phyloP scores from a whole-genome alignment of 441 rosid species.

The Brassica hybrid region DNA sequence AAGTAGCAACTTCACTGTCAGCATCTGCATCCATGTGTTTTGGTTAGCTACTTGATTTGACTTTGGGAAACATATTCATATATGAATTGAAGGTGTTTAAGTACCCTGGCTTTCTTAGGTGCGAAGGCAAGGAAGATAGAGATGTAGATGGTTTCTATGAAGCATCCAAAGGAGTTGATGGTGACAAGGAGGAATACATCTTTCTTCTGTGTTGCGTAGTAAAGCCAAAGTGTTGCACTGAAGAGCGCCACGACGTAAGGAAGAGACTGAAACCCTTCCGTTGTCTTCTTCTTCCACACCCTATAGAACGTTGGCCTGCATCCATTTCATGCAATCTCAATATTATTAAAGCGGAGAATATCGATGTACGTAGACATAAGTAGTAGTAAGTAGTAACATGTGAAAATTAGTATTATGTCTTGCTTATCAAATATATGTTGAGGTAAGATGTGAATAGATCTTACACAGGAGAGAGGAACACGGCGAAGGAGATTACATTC shows the following conservation, averaged over 20 bases:
- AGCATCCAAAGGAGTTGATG: constrained; percentile 46
- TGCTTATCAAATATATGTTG: not conserved
- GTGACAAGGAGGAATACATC: constrained; percentile 49
- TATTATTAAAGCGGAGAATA: not conserved
- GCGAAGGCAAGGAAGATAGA: constrained; percentile 43
- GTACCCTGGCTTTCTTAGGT: constrained; percentile 43
- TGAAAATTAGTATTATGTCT: not conserved
- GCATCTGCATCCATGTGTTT: constrained; percentile 43
- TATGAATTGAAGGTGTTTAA: not conserved
- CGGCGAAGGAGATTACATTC: constrained; percentile 72
- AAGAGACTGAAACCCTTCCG: constrained; percentile 50
- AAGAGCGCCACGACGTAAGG: constrained; percentile 48
- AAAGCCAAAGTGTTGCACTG: constrained; percentile 51
- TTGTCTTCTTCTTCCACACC: constrained; percentile 47
- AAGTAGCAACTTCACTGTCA: constrained; percentile 54
- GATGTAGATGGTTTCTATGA: constrained; percentile 50
- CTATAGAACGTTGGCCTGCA: constrained; percentile 48
- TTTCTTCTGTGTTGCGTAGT: constrained; percentile 47
- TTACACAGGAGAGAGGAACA: constrained; percentile 86
- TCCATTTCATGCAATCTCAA: not conserved
- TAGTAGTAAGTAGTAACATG: too few species aligned
- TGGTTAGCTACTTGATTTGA: constrained; percentile 9
- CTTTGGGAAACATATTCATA: not conserved
- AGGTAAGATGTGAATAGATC: constrained; percentile 34
- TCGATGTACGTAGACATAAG: not conserved